Base-by-base conservation (phyloP, 148 eudicot species). In the Agrostemma githago region DNA sequence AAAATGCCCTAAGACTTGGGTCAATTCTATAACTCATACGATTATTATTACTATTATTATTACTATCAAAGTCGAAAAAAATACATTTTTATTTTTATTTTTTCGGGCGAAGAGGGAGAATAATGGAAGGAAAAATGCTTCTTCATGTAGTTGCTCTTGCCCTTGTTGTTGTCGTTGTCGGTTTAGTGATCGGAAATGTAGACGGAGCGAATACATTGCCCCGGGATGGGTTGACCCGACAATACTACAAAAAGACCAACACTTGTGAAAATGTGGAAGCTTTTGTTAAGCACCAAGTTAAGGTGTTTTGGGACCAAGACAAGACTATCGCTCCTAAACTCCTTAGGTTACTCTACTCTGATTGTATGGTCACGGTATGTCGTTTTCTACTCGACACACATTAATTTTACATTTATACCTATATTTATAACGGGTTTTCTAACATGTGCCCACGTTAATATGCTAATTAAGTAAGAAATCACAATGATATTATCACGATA, bases 321-420 rank as follows among this genome's bases (percentile, higher is more conserved):
- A 43, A 76, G 17, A 40, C 66, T 10, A 69, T 76, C 5, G 61
- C 79, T 42, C 37, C 79, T 14, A 76, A 76, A 17, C 73, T 76
- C 17, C 74, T 76, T 16, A 14, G 79, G 46, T 44, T 76, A n/a
- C 74, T 69, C 6, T 76, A 76, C 21, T 69, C 79, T 9, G 79
- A 76, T 76, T 76, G 79, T 19, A 76, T 76, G 79, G 79, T 76
- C 39, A 69, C 79, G 59, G 74, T 76, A 76, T 14, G 42, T 75
- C 3, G 8, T 62, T 5, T 61, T 72, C 39, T 54, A 26, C 17
- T 68, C 5, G 34, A 26, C 34, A 26, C 34, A 26, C 34, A 1
- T 26, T 26, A 26, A 26, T 26, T 26, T 26, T 26, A 26, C 34
- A 26, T 26, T 26, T 26, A 0, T 26, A 26, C 34, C 34, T 26